Evolutionary conservation across 148 eudicot genomes (phyloP), one percentile per base, ranked within the genome.

Genomic region (Rhododendron molle): DNA sequence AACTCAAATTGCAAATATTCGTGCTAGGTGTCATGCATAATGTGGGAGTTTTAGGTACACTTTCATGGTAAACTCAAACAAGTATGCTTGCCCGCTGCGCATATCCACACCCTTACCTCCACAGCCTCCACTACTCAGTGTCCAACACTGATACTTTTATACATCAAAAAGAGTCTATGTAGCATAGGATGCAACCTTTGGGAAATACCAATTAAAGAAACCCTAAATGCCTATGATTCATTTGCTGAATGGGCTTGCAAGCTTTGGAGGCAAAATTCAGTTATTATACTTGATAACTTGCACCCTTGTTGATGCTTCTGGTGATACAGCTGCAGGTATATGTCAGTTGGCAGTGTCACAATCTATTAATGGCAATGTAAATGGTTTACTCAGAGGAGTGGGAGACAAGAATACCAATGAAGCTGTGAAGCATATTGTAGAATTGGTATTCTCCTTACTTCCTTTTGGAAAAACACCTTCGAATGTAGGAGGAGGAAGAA

Each of bases 401-500:
- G 86, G 84, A 56, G 94, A 93, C 87, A 88, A 88, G 90, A 88
- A 72, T 82, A 84, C 90, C 60, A 56, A 76, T 72, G 97, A 96
- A 90, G 91, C 93, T 81, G 93, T 96, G 87, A 95, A 96, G 89
- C 92, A 90, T 80, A 90, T 95, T 85, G 82, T 94, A 85, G 98
- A 96, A 85, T 89, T 94, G 99, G 99, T 96, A 93, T 80, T 84
- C 85, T 44, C 76, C 12, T 85, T 85, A 60, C 50, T 36, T 56
- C 46, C 79, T 72, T 76, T 6, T 28, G 4, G 50, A 13, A 20
- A n/a, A 30, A 10, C 21, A 40, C 49, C 23, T 36, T 7, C 18
- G 0, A 28, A 26, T 44, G 20, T 21, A 7, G 56, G 11, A 83
- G 77, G 50, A 65, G 52, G 49, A 62, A n/a, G 40, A 82, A 32